Evolutionary conservation across 2,329 filamentous ascomycete species (phyloP).

Genomic region (Tolypocladium tundrense): DNA sequence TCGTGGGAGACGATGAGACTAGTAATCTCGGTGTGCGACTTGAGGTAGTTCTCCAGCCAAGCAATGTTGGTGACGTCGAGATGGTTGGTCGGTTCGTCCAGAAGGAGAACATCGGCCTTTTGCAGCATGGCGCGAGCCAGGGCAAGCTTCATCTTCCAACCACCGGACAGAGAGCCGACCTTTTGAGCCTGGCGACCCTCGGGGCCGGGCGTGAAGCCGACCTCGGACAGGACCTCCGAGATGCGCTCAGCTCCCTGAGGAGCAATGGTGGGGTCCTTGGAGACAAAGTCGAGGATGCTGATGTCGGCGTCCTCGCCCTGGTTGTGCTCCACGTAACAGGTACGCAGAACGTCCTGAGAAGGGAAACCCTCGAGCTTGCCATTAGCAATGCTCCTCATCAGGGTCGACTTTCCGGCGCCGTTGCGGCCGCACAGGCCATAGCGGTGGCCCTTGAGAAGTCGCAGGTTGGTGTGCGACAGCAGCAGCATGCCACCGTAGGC

Average conservation of each 20-base stretch:
- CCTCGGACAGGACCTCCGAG: slow-evolving; percentile 72
- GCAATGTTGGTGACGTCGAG: slow-evolving; percentile 92
- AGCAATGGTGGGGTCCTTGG: slow-evolving; percentile 79
- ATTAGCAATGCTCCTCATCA: slow-evolving; percentile 92
- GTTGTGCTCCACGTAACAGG: slow-evolving; percentile 98
- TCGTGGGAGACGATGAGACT: slow-evolving; percentile 98
- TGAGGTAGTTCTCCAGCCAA: slow-evolving; percentile 92
- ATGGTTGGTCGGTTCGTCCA: slow-evolving; percentile 99
- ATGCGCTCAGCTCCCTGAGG: slow-evolving; percentile 73
- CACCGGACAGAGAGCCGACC: slow-evolving; percentile 90
- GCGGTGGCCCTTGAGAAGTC: slow-evolving; percentile 88
- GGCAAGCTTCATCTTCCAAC: slow-evolving; percentile 99
- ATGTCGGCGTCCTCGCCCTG: slow-evolving; percentile 96
- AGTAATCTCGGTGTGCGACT: slow-evolving; percentile 91
- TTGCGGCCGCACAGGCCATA: slow-evolving; percentile 97
- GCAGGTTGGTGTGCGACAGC: slow-evolving; percentile 89
- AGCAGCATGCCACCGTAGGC: slow-evolving; percentile 97
- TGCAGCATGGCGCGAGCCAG: slow-evolving; percentile 93
- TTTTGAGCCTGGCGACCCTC: slow-evolving; percentile 81
- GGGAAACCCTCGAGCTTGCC: slow-evolving; percentile 98
- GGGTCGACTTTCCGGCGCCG: slow-evolving; percentile 95
- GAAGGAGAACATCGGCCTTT: slow-evolving; percentile 87
- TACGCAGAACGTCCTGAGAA: slow-evolving; percentile 80
- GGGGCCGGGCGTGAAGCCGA: slow-evolving; percentile 85
- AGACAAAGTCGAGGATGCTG: slow-evolving; percentile 86